Conservation (phyloP, 108 stramenopile species). For the Cyclotella choctawhatcheeana region DNA sequence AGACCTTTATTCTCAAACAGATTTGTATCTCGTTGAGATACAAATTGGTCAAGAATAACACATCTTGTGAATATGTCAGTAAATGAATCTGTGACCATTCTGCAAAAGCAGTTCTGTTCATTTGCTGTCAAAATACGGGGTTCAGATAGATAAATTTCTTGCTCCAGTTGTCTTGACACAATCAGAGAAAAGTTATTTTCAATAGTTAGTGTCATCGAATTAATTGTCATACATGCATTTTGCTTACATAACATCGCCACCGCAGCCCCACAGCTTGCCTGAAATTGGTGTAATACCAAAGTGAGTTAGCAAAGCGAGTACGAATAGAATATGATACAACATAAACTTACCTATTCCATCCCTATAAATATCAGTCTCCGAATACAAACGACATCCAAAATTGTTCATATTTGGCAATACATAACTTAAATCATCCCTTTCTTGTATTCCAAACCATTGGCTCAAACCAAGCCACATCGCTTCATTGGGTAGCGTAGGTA, state of each 20-base stretch:
- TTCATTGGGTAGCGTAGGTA: slow-evolving; percentile 41
- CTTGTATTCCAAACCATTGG: slow-evolving; percentile 31
- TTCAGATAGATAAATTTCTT: slow-evolving; percentile 20
- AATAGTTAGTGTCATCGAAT: background rate
- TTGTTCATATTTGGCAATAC: slow-evolving; percentile 35
- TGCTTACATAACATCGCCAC: slow-evolving; percentile 16
- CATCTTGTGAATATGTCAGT: slow-evolving; percentile 9
- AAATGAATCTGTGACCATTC: background rate
- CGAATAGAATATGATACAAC: background rate
- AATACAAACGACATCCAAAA: slow-evolving; percentile 37
- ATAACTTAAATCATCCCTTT: slow-evolving; percentile 16
- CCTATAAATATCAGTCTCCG: slow-evolving; percentile 32
- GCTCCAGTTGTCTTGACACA: background rate
- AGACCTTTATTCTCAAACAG: background rate
- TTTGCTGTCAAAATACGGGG: slow-evolving; percentile 19
- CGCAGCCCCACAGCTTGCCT: slow-evolving; percentile 24
- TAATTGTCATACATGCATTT: background rate
- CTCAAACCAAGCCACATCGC: slow-evolving; percentile 24
- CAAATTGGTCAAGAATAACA: slow-evolving; percentile 19
- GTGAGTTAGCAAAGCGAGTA: background rate
- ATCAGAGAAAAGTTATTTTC: background rate
- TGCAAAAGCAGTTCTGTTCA: slow-evolving; percentile 25
- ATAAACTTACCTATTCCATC: slow-evolving; percentile 13
- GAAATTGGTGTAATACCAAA: background rate
- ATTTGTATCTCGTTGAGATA: background rate